Percentiles rank a stretch among this genome's conserved stretches.
These are phyloP conservation scores for Hippophae rhamnoides DNA, from an alignment of 306 rosid species.

Conservation along the genomic window DNA sequence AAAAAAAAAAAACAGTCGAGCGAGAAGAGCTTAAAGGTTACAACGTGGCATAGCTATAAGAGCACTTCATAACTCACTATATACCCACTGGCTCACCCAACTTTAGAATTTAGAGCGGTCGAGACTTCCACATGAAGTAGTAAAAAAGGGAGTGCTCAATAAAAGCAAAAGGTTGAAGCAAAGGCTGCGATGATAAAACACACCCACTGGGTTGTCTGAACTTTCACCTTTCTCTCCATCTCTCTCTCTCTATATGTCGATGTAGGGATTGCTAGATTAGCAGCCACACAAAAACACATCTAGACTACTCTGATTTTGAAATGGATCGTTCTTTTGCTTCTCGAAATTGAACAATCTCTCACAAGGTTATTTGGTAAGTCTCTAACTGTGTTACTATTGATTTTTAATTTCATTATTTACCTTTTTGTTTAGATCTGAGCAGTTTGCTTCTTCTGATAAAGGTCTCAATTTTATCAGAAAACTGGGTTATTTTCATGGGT, in stretches of 20 bases:
- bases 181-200: constrained; percentile 17
- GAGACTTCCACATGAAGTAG: background rate
- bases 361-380: constrained; percentile 9
- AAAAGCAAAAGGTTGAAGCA: constrained; percentile 9
- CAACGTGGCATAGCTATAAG: no score
- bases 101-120: no score
- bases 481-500: no score
- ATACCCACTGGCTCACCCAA: no score
- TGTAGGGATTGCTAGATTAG: constrained; percentile 23
- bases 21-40: no score
- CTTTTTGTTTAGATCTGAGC: constrained; percentile 22
- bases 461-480: no score
- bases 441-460: background rate
- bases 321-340: constrained; percentile 22
- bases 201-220: constrained; percentile 16
- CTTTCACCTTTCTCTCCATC: constrained; percentile 17
- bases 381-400: background rate
- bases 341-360: constrained; percentile 7
- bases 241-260: constrained; percentile 2
- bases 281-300: constrained; percentile 17
- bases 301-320: background rate
- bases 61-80: no score
- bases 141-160: constrained; percentile 11
- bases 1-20: no score
- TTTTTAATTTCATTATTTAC: background rate